Conservation (phyloP, 1,284 basidiomycete species). For the Austroboletus novae-zelandiae region DNA sequence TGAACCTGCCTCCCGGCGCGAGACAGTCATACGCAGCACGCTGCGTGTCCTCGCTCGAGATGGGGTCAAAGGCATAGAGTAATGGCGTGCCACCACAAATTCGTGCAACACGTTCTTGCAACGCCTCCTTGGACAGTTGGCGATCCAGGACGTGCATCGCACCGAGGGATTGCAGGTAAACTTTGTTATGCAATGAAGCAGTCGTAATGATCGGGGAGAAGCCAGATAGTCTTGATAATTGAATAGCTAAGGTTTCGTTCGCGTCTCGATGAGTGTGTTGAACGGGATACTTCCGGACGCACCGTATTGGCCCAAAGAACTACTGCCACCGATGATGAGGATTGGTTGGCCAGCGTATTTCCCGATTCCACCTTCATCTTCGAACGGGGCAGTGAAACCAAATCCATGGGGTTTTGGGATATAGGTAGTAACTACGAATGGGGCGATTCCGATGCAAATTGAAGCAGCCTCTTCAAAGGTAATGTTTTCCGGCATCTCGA, state of each 20-base stretch:
- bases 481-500: slow-evolving; percentile 39
- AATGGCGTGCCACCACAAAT: neutral
- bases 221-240: slow-evolving; percentile 38
- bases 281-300: neutral
- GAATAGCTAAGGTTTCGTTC: slow-evolving; percentile 28
- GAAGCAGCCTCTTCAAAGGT: slow-evolving; percentile 42
- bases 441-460: slow-evolving; percentile 11
- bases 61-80: slow-evolving; percentile 8
- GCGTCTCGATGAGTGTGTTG: neutral
- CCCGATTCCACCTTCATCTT: slow-evolving; percentile 13
- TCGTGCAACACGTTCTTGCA: neutral
- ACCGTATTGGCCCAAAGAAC: slow-evolving; percentile 38
- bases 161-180: slow-evolving; percentile 38
- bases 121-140: neutral
- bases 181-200: slow-evolving; percentile 35
- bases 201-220: slow-evolving; percentile 40
- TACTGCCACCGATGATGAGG: slow-evolving; percentile 34
- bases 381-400: slow-evolving; percentile 11
- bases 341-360: slow-evolving; percentile 10
- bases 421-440: slow-evolving; percentile 24
- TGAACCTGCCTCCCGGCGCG: slow-evolving; percentile 3
- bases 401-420: neutral
- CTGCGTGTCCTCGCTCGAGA: slow-evolving; percentile 8
- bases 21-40: slow-evolving; percentile 10
- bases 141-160: slow-evolving; percentile 39